Evolutionary conservation across 305 asterid genomes (phyloP).

Genomic region (Solanum aculeatissimum): DNA sequence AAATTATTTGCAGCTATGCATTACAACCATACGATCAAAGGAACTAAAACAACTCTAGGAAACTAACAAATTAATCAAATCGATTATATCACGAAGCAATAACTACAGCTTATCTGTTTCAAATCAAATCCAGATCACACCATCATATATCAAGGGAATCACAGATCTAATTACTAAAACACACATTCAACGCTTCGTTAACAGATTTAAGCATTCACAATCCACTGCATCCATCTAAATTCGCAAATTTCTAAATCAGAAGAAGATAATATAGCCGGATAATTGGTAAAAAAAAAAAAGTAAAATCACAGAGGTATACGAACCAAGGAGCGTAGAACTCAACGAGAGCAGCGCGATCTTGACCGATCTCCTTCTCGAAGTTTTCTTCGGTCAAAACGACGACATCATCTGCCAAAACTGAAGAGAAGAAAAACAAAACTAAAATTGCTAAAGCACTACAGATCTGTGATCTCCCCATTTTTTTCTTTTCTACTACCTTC

Average conservation of each 20-base stretch:
- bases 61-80: background rate
- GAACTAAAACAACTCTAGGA: background rate
- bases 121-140: background rate
- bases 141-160: background rate
- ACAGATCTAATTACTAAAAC: slow-evolving; percentile 1
- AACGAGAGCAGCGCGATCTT: slow-evolving; percentile 77
- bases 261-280: background rate
- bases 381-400: slow-evolving; percentile 74
- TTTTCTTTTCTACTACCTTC: background rate
- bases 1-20: background rate
- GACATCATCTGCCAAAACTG: slow-evolving; percentile 58
- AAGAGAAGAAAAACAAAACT: slow-evolving; percentile 20
- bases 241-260: background rate
- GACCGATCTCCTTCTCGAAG: slow-evolving; percentile 80
- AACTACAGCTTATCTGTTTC: background rate
- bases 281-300: background rate
- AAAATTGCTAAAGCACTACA: slow-evolving; percentile 23
- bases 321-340: slow-evolving; percentile 95
- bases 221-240: background rate
- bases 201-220: background rate
- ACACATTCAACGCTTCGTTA: background rate
- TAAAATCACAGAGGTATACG: background rate
- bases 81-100: background rate
- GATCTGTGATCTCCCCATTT: slow-evolving; percentile 46
- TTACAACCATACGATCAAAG: background rate